Evolutionary conservation across 345 rosid species (phyloP).

Genomic region (Psidium friedrichsthalianum): DNA sequence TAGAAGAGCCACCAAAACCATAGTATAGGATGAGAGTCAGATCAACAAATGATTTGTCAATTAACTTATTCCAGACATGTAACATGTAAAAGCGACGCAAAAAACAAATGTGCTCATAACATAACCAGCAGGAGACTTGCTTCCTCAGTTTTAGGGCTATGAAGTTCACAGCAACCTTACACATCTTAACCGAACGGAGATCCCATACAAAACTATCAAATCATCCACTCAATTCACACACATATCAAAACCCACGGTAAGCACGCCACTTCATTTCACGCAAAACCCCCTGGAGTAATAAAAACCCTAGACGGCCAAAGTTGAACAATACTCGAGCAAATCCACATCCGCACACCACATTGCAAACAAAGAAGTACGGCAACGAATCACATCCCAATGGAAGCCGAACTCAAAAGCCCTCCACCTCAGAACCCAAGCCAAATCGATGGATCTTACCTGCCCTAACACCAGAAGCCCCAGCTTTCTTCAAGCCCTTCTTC

Average conservation of each 20-base stretch:
- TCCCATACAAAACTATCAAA: neutral
- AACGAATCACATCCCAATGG: neutral
- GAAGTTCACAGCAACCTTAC: neutral
- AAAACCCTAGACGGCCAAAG: neutral
- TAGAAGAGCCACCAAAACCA: neutral
- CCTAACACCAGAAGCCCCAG: conserved; percentile 55
- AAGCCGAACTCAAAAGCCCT: neutral
- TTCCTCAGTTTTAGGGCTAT: neutral
- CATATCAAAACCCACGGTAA: neutral
- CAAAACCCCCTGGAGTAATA: neutral
- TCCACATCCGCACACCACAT: neutral
- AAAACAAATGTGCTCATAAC: neutral
- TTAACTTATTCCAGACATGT: too few species aligned
- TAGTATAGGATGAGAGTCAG: neutral
- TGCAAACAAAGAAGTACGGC: neutral
- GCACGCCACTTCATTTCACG: neutral
- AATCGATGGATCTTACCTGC: conserved; percentile 29
- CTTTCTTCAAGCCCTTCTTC: conserved; percentile 81
- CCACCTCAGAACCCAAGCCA: neutral
- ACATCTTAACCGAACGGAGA: neutral
- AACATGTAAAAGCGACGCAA: neutral
- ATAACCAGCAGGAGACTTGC: neutral
- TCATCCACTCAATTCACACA: neutral
- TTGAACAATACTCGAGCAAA: neutral
- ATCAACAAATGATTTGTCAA: neutral